These are phyloP conservation scores for Sclerotinia sclerotiorum DNA, from an alignment of 2,329 filamentous ascomycete species.

Conservation along the genomic window DNA sequence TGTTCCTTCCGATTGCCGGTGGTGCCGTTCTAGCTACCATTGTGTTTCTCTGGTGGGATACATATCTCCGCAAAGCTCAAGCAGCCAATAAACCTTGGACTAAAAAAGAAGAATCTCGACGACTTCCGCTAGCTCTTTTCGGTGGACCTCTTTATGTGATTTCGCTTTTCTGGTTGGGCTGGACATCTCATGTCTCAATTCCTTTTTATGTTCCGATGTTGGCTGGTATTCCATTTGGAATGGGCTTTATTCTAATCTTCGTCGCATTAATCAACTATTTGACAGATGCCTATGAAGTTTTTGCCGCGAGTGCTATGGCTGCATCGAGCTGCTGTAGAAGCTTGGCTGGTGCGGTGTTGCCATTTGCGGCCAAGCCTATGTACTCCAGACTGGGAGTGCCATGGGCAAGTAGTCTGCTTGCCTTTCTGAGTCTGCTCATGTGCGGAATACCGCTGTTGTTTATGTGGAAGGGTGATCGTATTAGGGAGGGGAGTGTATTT, in stretches of 20 bases:
- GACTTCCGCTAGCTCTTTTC: slow-evolving; percentile 49
- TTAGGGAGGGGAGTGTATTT: slow-evolving; percentile 50
- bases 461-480: slow-evolving; percentile 48
- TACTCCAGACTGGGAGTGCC: slow-evolving; percentile 48
- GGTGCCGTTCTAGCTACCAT: slow-evolving; percentile 53
- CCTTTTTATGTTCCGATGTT: slow-evolving; percentile 58
- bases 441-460: slow-evolving; percentile 54
- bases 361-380: slow-evolving; percentile 50
- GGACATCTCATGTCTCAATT: slow-evolving; percentile 52
- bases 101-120: slow-evolving; percentile 53
- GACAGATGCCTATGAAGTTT: slow-evolving; percentile 56
- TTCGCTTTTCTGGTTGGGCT: slow-evolving; percentile 59
- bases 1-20: slow-evolving; percentile 56
- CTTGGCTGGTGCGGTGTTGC: slow-evolving; percentile 47
- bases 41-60: slow-evolving; percentile 53
- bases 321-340: slow-evolving; percentile 44
- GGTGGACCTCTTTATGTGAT: slow-evolving; percentile 47
- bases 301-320: slow-evolving; percentile 56
- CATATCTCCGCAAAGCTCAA: slow-evolving; percentile 51
- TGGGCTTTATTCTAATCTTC: slow-evolving; percentile 55
- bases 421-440: slow-evolving; percentile 50
- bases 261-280: slow-evolving; percentile 62
- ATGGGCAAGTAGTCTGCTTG: slow-evolving; percentile 50
- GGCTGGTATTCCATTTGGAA: slow-evolving; percentile 56
- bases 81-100: slow-evolving; percentile 47